Evolutionary conservation across 108 stramenopile species (phyloP), one percentile per base, ranked within the genome.

Genomic region (Skeletonema grethae): DNA sequence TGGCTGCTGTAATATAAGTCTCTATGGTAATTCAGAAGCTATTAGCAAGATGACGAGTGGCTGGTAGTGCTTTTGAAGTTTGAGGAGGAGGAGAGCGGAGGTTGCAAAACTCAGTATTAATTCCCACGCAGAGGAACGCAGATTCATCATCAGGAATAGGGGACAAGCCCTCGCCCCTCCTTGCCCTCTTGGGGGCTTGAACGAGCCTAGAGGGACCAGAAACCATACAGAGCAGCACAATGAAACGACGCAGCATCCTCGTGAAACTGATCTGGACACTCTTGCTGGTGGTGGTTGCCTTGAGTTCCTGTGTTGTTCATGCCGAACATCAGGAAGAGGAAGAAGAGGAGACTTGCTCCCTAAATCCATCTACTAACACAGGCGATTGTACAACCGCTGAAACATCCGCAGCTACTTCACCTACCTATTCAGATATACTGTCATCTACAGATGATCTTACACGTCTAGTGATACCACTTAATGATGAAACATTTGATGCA

Each of bases 401-500:
- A 24, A 6, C 30, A 18, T 11, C 11, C 39, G 57, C 28, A 10
- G 41, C 28, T 34, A 7, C 32, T 15, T 43, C 15, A n/a, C 4
- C 41, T 43, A 3, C 41, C 15, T 16, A 25, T 12, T 20, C 28
- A n/a, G 50, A 32, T n/a, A 13, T 10, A 38, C 22, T 53, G 50
- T 53, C 22, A 0, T 61, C 2, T 16, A 31, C 22, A 5, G 16
- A 39, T 18, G 36, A 66, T 57, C 65, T 60, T 24, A 36, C 67
- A 20, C 65, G 57, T 9, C 73, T 56, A 63, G 67, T 80, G 13
- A 39, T 80, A 3, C 22, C 62, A 13, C 72, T 80, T 7, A 73
- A 63, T 7, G 79, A 80, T 35, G 79, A 80, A 10, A 80, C 55
- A 20, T 80, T 80, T 45, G 79, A 80, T 22, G 53, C 12, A 11